These are phyloP conservation scores for Actinidia arguta DNA, from an alignment of 179 eudicot species.

Conservation along the genomic window DNA sequence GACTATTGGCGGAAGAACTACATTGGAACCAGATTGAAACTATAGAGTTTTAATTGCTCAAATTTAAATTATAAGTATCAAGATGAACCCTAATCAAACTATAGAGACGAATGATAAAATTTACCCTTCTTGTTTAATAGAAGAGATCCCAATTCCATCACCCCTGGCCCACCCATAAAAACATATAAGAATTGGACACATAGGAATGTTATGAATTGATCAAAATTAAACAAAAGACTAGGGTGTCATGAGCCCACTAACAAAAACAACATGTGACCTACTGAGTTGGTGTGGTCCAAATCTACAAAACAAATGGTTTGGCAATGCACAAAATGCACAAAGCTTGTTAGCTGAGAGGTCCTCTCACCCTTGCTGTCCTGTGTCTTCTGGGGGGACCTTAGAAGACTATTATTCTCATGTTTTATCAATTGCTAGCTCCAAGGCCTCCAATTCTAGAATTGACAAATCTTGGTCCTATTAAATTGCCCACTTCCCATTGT, in stretches of 20 bases:
- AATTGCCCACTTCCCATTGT: conserved; percentile 8
- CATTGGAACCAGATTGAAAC: too few relatives aligned
- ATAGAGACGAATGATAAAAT: too few relatives aligned
- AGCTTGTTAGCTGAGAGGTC: background rate
- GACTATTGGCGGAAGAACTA: too few relatives aligned
- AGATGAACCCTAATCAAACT: too few relatives aligned
- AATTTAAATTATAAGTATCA: too few relatives aligned
- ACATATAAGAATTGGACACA: background rate
- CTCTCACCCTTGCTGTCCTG: background rate
- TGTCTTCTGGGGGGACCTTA: background rate
- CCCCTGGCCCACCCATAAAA: background rate
- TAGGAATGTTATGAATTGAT: background rate
- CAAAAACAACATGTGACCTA: background rate
- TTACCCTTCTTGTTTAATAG: too few relatives aligned
- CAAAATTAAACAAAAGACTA: background rate
- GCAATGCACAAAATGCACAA: conserved; percentile 1
- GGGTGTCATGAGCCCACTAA: background rate
- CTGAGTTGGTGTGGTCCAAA: conserved; percentile 8
- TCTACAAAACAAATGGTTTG: background rate
- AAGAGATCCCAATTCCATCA: background rate
- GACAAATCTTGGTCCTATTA: background rate
- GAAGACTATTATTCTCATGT: background rate
- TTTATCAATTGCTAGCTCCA: background rate
- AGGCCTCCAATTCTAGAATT: background rate
- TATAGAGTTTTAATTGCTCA: too few relatives aligned